Base-by-base conservation (phyloP, 176 grass and related monocot genomes). In the Triticum turgidum region DNA sequence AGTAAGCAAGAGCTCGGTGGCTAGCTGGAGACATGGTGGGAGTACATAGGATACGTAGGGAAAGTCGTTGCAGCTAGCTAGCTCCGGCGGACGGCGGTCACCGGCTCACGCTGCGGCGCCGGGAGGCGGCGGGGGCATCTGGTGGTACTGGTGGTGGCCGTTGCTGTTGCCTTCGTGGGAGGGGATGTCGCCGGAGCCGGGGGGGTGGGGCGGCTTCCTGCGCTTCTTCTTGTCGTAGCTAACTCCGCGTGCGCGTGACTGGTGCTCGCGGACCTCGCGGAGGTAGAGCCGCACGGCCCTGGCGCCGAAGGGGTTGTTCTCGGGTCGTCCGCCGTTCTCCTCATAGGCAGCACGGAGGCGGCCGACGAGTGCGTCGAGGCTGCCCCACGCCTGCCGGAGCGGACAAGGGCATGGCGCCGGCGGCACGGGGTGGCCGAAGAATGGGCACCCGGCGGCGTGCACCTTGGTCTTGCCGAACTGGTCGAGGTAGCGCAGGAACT, bases 151-250 rank as follows among this genome's bases (percentile, higher is more conserved):
- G 64, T 79, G 39, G 30, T 81, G 66, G 84, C 6, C 3, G 81
- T 37, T 51, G 25, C 49, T 24, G 77, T 76, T 81, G 73, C 73
- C 32, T 78, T 80, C 67, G 82, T 24, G 54, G 64, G 82, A 17
- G 10, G 70, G 20, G 80, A 87, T 14, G 73, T 84, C 69, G 62
- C 78, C 34, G 18, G 32, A 6, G 52, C 39, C 24, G 9, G 42
- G 29, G 63, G 65, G 69, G 78, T 69, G 85, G 11, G 73, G 79
- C 3, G 24, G 89, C 32, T 98, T 98, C 89, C 95, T 95, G 73
- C 93, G 89, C 88, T 98, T 98, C 93, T 98, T 98, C 93, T 98
- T 98, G 88, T 95, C 91, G 77, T 98, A 98, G 86, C 93, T 98
- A 66, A 98, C 87, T 20, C 95, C 95, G 47, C 95, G 88, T 10